phyloP scores from a whole-genome alignment of 2,329 filamentous ascomycete species.

The Penicillium aurantiogriseum region DNA sequence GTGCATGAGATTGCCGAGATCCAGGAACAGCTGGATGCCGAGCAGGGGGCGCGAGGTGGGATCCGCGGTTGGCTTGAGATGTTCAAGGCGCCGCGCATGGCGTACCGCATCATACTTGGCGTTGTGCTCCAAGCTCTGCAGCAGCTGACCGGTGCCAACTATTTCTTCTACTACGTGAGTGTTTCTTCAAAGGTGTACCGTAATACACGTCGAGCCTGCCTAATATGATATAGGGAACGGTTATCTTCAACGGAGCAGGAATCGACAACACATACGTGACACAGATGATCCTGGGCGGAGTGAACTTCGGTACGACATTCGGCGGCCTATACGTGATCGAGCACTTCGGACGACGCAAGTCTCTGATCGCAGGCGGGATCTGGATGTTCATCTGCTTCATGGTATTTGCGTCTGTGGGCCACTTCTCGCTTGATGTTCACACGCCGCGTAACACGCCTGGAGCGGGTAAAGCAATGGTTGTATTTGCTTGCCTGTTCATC shows the following conservation, averaged over 20 bases:
- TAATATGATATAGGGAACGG: constrained; percentile 51
- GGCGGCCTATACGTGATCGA: constrained; percentile 68
- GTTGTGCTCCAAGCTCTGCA: constrained; percentile 45
- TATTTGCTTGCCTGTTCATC: constrained; percentile 70
- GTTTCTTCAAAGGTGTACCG: too few species aligned
- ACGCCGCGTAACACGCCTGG: constrained; percentile 45
- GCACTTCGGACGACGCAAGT: constrained; percentile 65
- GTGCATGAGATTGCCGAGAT: constrained; percentile 57
- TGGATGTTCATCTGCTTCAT: constrained; percentile 67
- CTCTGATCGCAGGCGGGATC: constrained; percentile 63
- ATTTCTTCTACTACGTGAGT: constrained; percentile 56
- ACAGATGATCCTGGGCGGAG: constrained; percentile 64
- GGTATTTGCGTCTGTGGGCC: constrained; percentile 61
- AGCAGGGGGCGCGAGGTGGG: constrained; percentile 34
- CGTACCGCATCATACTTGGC: constrained; percentile 44
- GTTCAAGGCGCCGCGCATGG: constrained; percentile 47
- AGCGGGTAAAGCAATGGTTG: constrained; percentile 66
- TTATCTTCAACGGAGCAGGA: constrained; percentile 61
- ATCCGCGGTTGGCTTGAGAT: constrained; percentile 43
- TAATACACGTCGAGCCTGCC: background rate
- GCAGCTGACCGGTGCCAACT: constrained; percentile 48
- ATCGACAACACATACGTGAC: constrained; percentile 63
- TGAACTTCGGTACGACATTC: constrained; percentile 67
- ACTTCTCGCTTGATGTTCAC: constrained; percentile 38
- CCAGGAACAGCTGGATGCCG: constrained; percentile 55